phyloP scores from a whole-genome alignment of 2,329 filamentous ascomycete genomes.

The Botrytis fabae region DNA sequence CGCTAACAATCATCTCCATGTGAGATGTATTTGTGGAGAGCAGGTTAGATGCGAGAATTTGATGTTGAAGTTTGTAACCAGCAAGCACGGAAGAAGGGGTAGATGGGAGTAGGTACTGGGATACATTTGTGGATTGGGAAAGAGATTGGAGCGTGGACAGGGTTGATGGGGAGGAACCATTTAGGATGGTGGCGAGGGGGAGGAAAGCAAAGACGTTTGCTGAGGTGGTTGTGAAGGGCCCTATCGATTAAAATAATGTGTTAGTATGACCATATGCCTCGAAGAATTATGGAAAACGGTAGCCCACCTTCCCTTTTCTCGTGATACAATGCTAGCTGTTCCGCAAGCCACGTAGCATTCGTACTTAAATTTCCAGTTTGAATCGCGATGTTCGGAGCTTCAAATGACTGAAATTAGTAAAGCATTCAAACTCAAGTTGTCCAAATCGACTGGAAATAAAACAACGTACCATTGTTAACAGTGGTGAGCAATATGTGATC shows the following conservation, averaged over 20 bases:
- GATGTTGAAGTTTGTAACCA: conserved; percentile 13
- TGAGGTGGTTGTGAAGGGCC: conserved; percentile 19
- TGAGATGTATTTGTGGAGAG: not conserved
- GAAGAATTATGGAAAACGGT: not conserved
- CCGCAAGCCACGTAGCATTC: conserved; percentile 20
- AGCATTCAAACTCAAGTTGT: not conserved
- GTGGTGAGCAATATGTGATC: conserved; percentile 41
- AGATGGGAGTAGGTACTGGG: conserved; percentile 18
- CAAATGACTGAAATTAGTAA: not conserved
- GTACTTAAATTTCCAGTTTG: conserved; percentile 18
- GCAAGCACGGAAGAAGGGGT: not conserved
- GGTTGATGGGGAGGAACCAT: not conserved
- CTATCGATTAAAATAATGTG: not conserved
- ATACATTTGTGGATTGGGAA: not conserved
- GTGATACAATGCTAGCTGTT: conserved; percentile 17
- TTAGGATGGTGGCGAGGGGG: conserved; percentile 4
- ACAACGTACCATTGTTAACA: not conserved
- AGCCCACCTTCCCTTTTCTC: conserved; percentile 15
- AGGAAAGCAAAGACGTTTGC: conserved; percentile 16
- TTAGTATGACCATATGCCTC: not conserved
- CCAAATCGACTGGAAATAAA: not conserved
- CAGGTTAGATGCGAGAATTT: not conserved
- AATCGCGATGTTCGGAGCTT: conserved; percentile 12
- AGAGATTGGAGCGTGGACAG: not conserved
- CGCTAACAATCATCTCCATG: conserved; percentile 19